Conservation (phyloP, 2,329 filamentous ascomycete genomes). For the Cladophialophora exuberans region DNA sequence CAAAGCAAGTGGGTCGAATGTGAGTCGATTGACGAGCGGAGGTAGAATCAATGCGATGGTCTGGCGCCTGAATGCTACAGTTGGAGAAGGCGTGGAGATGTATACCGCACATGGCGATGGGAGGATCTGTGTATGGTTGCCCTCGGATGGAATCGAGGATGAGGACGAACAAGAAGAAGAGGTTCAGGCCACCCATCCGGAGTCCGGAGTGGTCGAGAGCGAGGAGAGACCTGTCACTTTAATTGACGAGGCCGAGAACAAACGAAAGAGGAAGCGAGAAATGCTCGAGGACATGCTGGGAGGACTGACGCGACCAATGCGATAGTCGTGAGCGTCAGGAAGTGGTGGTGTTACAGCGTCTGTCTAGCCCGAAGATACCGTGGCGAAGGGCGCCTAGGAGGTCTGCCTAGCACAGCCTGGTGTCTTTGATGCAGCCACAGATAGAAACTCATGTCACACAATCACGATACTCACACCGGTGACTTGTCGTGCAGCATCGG, state of each 20-base stretch:
- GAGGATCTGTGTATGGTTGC: slow-evolving; percentile 75
- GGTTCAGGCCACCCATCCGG: neutral
- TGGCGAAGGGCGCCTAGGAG: neutral
- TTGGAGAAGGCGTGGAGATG: slow-evolving; percentile 66
- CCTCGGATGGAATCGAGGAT: slow-evolving; percentile 50
- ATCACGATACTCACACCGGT: neutral
- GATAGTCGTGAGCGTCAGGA: too few species aligned
- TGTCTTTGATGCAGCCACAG: too few species aligned
- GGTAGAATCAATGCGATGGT: slow-evolving; percentile 74
- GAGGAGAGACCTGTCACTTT: neutral
- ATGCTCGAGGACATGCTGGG: slow-evolving; percentile 79
- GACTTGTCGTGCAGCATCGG: neutral
- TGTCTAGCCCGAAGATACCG: neutral
- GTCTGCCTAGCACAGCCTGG: neutral
- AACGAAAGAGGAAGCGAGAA: slow-evolving; percentile 71
- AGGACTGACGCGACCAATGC: slow-evolving; percentile 72
- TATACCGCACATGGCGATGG: slow-evolving; percentile 86
- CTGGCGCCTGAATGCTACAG: slow-evolving; percentile 67
- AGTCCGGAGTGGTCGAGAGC: neutral
- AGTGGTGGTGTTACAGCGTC: too few species aligned
- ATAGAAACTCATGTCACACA: neutral
- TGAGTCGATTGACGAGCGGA: slow-evolving; percentile 43
- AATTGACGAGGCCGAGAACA: slow-evolving; percentile 42
- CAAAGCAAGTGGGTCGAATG: slow-evolving; percentile 6
- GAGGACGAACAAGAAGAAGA: slow-evolving; percentile 42